Percentiles rank a stretch among this genome's conserved stretches.
Evolutionary conservation across 2,329 filamentous ascomycete species (phyloP).

Genomic region (Macroventuria anomochaeta): DNA sequence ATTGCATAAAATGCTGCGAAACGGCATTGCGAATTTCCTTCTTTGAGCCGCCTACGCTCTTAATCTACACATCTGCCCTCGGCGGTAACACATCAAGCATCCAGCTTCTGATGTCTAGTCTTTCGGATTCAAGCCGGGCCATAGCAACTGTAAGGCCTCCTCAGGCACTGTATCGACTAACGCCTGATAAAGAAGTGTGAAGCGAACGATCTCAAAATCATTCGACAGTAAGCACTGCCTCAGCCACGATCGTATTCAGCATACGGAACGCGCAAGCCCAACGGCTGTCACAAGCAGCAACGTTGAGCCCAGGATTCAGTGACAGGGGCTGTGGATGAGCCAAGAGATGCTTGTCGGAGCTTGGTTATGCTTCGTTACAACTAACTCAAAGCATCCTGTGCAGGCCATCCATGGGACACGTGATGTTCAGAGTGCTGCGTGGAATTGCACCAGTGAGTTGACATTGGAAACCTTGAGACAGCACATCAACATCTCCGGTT

Average conservation of each 20-base stretch:
- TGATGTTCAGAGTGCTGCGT: neutral
- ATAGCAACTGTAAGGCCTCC: neutral
- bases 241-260: neutral
- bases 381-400: too few species aligned
- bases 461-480: neutral
- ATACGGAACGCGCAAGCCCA: neutral
- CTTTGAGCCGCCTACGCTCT: too few species aligned
- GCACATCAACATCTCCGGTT: neutral
- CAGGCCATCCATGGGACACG: too few species aligned
- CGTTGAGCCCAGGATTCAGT: neutral
- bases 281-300: neutral
- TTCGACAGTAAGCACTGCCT: neutral
- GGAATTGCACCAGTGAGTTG: neutral
- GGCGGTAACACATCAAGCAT: too few species aligned
- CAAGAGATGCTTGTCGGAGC: slow-evolving; percentile 10
- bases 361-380: neutral
- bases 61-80: too few species aligned
- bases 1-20: too few species aligned
- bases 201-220: neutral
- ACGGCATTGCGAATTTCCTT: too few species aligned
- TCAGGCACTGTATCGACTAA: neutral
- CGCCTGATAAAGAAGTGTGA: neutral
- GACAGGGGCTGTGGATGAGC: neutral
- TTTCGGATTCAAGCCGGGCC: neutral
- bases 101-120: too few species aligned